Evolutionary conservation across 345 rosid genomes (phyloP).

Genomic region (Gossypium mustelinum): DNA sequence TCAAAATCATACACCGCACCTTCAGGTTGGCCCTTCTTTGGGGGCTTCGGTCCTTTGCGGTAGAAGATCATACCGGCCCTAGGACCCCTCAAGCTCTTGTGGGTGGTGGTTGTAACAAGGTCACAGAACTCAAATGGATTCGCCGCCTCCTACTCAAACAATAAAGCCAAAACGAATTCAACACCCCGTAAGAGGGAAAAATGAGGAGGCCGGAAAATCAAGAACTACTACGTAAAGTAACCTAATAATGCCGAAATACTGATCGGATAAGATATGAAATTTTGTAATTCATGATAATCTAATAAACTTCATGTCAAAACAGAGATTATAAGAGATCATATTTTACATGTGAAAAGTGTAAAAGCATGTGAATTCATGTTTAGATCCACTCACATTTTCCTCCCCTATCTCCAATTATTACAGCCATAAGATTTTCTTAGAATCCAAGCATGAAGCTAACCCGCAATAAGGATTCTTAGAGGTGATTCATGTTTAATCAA

Average conservation of each 20-base stretch:
- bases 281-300: background rate
- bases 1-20: constrained; percentile 90
- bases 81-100: constrained; percentile 99
- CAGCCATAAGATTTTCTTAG: too few relatives aligned
- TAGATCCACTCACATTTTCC: too few relatives aligned
- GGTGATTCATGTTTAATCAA: too few relatives aligned
- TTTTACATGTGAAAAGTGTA: too few relatives aligned
- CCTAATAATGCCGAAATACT: background rate
- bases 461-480: too few relatives aligned
- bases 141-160: constrained; percentile 70
- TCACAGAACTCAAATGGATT: constrained; percentile 94
- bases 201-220: background rate
- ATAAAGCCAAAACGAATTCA: background rate
- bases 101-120: constrained; percentile 99
- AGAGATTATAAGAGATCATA: background rate
- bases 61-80: constrained; percentile 99
- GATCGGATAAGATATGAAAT: background rate
- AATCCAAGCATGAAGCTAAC: too few relatives aligned
- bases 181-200: background rate
- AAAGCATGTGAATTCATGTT: too few relatives aligned
- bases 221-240: background rate
- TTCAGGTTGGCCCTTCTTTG: constrained; percentile 98
- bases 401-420: too few relatives aligned
- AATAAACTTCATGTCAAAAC: too few relatives aligned
- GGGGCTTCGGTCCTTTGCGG: constrained; percentile 92